Evolutionary conservation across 2,329 filamentous ascomycete genomes (phyloP).

Genomic region (Verticillium dahliae): DNA sequence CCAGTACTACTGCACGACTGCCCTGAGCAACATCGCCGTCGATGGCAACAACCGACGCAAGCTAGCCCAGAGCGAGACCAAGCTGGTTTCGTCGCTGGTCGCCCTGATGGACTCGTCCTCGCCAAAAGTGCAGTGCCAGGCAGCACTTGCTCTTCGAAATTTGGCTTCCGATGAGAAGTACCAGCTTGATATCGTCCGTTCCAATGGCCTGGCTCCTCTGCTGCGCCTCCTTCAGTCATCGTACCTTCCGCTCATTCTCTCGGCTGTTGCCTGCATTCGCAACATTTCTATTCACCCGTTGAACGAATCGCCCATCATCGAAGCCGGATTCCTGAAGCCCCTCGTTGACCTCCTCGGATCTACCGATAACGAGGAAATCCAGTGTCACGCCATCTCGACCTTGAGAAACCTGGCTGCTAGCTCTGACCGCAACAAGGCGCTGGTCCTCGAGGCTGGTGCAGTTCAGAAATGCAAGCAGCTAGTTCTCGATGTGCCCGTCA

Average conservation of each 20-base stretch:
- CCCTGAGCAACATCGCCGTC: slow-evolving; percentile 96
- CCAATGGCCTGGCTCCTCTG: slow-evolving; percentile 76
- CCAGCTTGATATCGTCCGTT: slow-evolving; percentile 92
- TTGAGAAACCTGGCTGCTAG: slow-evolving; percentile 92
- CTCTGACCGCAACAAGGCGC: slow-evolving; percentile 93
- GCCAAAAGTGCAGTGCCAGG: slow-evolving; percentile 96
- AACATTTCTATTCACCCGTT: slow-evolving; percentile 98
- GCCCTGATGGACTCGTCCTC: slow-evolving; percentile 96
- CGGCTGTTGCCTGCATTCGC: slow-evolving; percentile 93
- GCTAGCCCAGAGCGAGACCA: slow-evolving; percentile 82
- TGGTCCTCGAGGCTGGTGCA: slow-evolving; percentile 93
- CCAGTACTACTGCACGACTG: slow-evolving; percentile 98
- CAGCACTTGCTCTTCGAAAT: slow-evolving; percentile 87
- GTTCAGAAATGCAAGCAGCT: slow-evolving; percentile 98
- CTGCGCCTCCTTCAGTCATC: slow-evolving; percentile 89
- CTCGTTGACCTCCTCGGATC: slow-evolving; percentile 90
- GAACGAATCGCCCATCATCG: slow-evolving; percentile 98
- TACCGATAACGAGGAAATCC: slow-evolving; percentile 97
- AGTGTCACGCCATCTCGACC: slow-evolving; percentile 97
- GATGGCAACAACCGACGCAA: slow-evolving; percentile 87
- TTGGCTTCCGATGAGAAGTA: slow-evolving; percentile 98
- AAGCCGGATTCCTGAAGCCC: slow-evolving; percentile 90
- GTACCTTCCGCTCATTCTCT: slow-evolving; percentile 91
- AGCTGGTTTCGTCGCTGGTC: slow-evolving; percentile 88
- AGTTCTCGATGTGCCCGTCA: slow-evolving; percentile 85